Evolutionary conservation across 345 rosid genomes (phyloP), one percentile per base, ranked within the genome.

Genomic region (Citropsis articulata): DNA sequence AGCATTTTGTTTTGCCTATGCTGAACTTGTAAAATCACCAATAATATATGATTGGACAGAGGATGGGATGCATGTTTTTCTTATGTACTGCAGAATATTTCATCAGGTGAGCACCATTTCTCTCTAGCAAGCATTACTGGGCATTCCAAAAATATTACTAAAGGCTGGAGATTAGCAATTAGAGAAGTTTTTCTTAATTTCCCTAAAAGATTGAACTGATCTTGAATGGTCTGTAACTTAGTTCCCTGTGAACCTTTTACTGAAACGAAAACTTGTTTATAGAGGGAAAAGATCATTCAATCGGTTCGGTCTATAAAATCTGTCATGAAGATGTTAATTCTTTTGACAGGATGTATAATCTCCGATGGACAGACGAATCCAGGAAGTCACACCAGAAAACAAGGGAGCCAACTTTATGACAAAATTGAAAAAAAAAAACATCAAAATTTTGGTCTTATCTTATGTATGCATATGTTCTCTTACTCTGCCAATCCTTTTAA

Each of bases 31-130:
- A 75, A 63, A 28, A 75, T 66, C 71, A 65, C 14, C 63, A 75
- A 31, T 13, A 31, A n/a, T 50, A 21, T 71, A 50, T 50, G 24
- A 75, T 38, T 75, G 42, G 71, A 48, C 78, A 45, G 71, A 48
- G 22, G 60, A 33, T 76, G 71, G 56, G 33, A 76, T 76, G 73
- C 55, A 18, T 67, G 4, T 55, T 68, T 8, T 24, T 67, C 66
- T 56, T 68, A 67, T 55, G 57, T 77, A 24, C 66, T 16, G 55
- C 66, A 1, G 55, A 59, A 14, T 18, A 24, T 35, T n/a, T 36
- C 12, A 24, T 71, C 76, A 59, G 66, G 67, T 73, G 66, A 35
- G 76, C 76, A 73, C 25, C 66, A 36, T 35, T 16, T 73, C 65
- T 57, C 66, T 35, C 66, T 59, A 13, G 48, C 50, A 60, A 36